These are phyloP conservation scores for Epithele typhae DNA, from an alignment of 768 basidiomycete genomes.

Conservation along the genomic window DNA sequence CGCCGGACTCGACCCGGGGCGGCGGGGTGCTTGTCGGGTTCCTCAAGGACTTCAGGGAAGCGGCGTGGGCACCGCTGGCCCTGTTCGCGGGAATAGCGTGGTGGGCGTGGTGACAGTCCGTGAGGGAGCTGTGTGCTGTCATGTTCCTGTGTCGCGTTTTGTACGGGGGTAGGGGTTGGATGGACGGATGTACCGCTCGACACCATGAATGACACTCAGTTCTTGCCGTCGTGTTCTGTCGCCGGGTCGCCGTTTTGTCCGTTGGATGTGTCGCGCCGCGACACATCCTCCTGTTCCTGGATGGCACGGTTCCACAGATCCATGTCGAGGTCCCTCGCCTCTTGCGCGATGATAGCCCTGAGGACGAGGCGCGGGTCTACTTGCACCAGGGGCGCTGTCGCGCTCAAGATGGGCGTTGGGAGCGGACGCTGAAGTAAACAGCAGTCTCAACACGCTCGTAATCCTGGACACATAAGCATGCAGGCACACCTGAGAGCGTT, in stretches of 20 bases:
- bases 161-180: too few relatives aligned
- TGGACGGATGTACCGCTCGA: too few relatives aligned
- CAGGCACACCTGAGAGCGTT: slow-evolving; percentile 39
- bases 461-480: slow-evolving; percentile 7
- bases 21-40: slow-evolving; percentile 27
- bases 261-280: too few relatives aligned
- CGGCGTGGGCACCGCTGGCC: slow-evolving; percentile 34
- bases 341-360: slow-evolving; percentile 48
- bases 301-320: slow-evolving; percentile 38
- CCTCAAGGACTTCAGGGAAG: slow-evolving; percentile 26
- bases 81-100: slow-evolving; percentile 30
- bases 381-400: slow-evolving; percentile 15
- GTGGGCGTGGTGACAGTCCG: slow-evolving; percentile 24
- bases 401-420: slow-evolving; percentile 5
- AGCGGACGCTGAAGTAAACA: slow-evolving; percentile 3
- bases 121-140: background rate
- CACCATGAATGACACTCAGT: too few relatives aligned
- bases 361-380: slow-evolving; percentile 45
- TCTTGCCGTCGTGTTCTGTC: too few relatives aligned
- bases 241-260: too few relatives aligned
- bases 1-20: slow-evolving; percentile 10
- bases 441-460: too few relatives aligned
- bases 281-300: slow-evolving; percentile 16
- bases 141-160: too few relatives aligned
- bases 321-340: slow-evolving; percentile 45